Conservation (phyloP, 176 grass and related monocot genomes). For the Cenchrus americanus region DNA sequence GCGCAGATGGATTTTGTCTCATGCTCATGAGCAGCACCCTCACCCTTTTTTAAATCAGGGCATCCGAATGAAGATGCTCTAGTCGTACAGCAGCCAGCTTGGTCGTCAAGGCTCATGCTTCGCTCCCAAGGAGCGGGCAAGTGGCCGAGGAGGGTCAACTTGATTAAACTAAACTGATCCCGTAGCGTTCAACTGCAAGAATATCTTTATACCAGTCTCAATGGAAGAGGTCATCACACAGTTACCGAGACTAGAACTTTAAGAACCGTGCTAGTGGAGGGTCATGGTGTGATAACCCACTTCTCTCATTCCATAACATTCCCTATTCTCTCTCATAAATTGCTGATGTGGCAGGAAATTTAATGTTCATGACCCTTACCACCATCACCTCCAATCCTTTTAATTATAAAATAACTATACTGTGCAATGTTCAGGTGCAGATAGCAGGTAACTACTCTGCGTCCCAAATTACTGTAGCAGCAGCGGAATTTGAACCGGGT, state of each 20-base stretch:
- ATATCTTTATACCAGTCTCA: too few species aligned
- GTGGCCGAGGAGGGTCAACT: conserved; percentile 18
- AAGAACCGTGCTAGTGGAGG: too few species aligned
- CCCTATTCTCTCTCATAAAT: too few species aligned
- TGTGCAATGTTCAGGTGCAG: background rate
- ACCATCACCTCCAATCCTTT: background rate
- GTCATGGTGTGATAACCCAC: too few species aligned
- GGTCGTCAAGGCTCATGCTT: conserved; percentile 36
- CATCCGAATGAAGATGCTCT: background rate
- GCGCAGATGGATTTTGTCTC: background rate
- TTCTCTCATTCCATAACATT: too few species aligned
- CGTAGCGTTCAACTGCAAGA: background rate
- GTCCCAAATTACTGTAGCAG: too few species aligned
- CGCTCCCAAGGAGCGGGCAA: conserved; percentile 14
- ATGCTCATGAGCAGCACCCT: too few species aligned
- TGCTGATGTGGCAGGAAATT: too few species aligned
- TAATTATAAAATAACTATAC: background rate
- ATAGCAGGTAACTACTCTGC: background rate
- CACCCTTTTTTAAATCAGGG: background rate
- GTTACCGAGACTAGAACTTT: too few species aligned
- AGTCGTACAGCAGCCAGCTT: background rate
- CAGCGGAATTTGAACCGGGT: too few species aligned
- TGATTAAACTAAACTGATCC: background rate
- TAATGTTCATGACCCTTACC: too few species aligned
- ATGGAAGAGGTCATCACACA: too few species aligned